phyloP scores from a whole-genome alignment of 495 filamentous ascomycete genomes.

The Parachaetomium inaequale region DNA sequence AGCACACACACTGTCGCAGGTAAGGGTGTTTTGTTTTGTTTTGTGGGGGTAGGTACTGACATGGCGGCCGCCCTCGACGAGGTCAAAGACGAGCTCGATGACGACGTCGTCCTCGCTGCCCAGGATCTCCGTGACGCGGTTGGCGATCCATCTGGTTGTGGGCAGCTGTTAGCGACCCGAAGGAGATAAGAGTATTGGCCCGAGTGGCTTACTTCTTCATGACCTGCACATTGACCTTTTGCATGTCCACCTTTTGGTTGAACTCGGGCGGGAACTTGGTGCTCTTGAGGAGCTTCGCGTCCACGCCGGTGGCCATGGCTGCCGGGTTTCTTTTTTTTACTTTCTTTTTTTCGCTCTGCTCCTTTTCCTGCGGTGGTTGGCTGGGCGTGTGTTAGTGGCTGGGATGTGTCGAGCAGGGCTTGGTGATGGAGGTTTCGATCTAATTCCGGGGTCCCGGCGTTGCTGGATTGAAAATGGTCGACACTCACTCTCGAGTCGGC shows the following conservation, averaged over 20 bases:
- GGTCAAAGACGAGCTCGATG: conserved; percentile 85
- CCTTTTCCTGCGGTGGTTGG: neutral
- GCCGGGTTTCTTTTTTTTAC: neutral
- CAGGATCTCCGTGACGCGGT: conserved; percentile 79
- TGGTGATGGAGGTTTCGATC: neutral
- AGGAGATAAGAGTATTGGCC: neutral
- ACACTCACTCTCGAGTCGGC: neutral
- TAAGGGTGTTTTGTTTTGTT: neutral
- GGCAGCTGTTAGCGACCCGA: neutral
- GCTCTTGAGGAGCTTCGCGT: conserved; percentile 79
- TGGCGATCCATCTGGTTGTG: conserved; percentile 79
- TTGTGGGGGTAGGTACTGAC: conserved; percentile 51
- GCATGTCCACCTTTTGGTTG: conserved; percentile 92
- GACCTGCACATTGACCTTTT: conserved; percentile 92
- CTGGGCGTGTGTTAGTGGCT: neutral
- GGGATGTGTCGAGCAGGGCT: too few relatives aligned
- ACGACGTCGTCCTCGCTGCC: conserved; percentile 92
- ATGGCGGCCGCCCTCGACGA: conserved; percentile 74
- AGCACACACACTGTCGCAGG: neutral
- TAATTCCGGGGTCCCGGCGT: neutral
- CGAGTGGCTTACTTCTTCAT: conserved; percentile 80
- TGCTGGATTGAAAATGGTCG: neutral
- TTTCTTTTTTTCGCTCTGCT: neutral
- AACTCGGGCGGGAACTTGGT: conserved; percentile 96
- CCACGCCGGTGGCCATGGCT: conserved; percentile 71